A percentile compares a stretch with the other conserved stretches of the same genome.
Conservation (phyloP, 257 asterid genomes). For the Solanum ossicruentum region DNA sequence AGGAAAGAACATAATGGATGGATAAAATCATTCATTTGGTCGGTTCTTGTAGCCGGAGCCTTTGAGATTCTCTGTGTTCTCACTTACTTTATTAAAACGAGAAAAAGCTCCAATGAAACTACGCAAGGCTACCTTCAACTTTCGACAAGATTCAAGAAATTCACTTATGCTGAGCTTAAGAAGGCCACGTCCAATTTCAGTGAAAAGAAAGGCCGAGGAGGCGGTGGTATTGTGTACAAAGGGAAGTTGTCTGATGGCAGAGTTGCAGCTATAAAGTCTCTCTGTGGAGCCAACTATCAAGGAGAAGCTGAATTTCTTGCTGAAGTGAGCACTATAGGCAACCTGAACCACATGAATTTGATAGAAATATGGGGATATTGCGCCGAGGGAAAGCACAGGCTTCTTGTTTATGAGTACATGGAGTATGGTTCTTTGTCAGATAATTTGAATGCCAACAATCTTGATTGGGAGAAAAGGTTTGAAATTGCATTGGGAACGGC, state of each 20-base stretch:
- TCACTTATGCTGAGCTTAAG: slow-evolving; percentile 23
- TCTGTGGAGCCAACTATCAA: slow-evolving; percentile 8
- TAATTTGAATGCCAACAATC: slow-evolving; percentile 4
- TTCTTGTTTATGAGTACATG: slow-evolving; percentile 26
- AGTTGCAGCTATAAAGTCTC: slow-evolving; percentile 19
- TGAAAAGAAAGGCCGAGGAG: slow-evolving; percentile 28
- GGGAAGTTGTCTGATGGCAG: slow-evolving; percentile 16
- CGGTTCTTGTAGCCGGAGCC: slow-evolving; percentile 1
- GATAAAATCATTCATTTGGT: slow-evolving; percentile 9
- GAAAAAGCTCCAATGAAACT: neutral
- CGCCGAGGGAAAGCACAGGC: slow-evolving; percentile 18
- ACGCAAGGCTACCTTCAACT: slow-evolving; percentile 9
- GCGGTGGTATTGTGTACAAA: slow-evolving; percentile 26
- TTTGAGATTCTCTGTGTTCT: slow-evolving; percentile 13
- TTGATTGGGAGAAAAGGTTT: slow-evolving; percentile 25
- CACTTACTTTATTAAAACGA: slow-evolving; percentile 8
- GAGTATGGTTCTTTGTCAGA: slow-evolving; percentile 19
- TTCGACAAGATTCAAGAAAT: slow-evolving; percentile 19
- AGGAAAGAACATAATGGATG: neutral
- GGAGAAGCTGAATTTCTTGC: slow-evolving; percentile 24
- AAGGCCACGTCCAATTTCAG: slow-evolving; percentile 22
- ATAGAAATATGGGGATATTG: slow-evolving; percentile 19
- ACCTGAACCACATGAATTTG: slow-evolving; percentile 23
- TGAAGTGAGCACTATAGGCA: slow-evolving; percentile 14
- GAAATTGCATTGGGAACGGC: slow-evolving; percentile 25